A percentile compares a stretch with the other conserved stretches of the same genome.
These are phyloP conservation scores for Russula sp. DNA, from an alignment of 768 basidiomycete genomes.

Conservation along the genomic window DNA sequence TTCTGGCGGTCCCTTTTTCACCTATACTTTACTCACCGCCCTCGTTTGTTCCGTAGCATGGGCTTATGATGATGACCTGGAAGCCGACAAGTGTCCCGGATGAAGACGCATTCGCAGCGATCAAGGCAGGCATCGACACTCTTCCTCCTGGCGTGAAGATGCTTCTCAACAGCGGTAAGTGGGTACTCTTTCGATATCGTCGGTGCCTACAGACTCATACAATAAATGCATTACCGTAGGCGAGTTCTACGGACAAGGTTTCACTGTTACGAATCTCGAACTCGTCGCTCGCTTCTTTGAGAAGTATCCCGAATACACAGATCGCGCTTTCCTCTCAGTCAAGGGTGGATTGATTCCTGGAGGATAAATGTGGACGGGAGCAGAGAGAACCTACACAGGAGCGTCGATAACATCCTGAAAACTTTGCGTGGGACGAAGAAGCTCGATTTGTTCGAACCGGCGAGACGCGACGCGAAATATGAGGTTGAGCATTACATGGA, in stretches of 20 bases:
- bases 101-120: constrained; percentile 58
- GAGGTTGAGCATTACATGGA: constrained; percentile 47
- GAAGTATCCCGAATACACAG: constrained; percentile 44
- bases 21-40: background rate
- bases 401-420: constrained; percentile 46
- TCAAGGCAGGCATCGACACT: constrained; percentile 50
- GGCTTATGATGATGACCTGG: constrained; percentile 62
- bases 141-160: constrained; percentile 47
- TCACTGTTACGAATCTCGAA: constrained; percentile 45
- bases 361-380: constrained; percentile 33
- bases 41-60: constrained; percentile 38
- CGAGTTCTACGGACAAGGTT: constrained; percentile 55
- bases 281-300: constrained; percentile 51
- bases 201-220: background rate
- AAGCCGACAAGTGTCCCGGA: constrained; percentile 47
- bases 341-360: constrained; percentile 38
- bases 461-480: constrained; percentile 46
- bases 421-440: constrained; percentile 51
- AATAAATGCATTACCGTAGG: constrained; percentile 35
- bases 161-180: constrained; percentile 50
- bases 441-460: constrained; percentile 58
- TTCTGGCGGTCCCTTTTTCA: background rate
- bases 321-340: constrained; percentile 48
- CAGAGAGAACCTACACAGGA: constrained; percentile 46
- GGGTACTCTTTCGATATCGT: background rate